A percentile compares a stretch with the other conserved stretches of the same genome.
Evolutionary conservation across 2,329 filamentous ascomycete species (phyloP).

Genomic region (Gaeumannomyces tritici): DNA sequence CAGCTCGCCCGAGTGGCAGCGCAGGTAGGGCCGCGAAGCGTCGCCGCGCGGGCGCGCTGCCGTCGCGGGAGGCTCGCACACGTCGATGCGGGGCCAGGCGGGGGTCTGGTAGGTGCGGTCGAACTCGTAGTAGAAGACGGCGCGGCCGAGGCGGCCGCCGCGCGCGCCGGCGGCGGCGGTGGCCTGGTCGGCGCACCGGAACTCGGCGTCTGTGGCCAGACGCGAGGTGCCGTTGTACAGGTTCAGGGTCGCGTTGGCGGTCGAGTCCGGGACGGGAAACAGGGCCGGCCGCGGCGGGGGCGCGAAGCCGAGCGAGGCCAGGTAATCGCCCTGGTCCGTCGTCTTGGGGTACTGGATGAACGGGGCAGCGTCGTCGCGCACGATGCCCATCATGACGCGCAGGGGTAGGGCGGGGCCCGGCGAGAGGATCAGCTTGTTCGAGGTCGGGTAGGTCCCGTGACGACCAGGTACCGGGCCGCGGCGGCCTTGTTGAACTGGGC

Average conservation of each 20-base stretch:
- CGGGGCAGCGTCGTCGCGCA: constrained; percentile 44
- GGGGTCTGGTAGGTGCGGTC: constrained; percentile 44
- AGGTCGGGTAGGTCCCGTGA: constrained; percentile 44
- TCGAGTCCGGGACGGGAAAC: constrained; percentile 37
- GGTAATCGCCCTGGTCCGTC: constrained; percentile 20
- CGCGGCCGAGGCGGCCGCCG: constrained; percentile 31
- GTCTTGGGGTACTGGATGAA: constrained; percentile 36
- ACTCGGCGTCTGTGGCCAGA: constrained; percentile 47
- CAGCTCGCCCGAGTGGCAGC: constrained; percentile 47
- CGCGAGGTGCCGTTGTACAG: constrained; percentile 45
- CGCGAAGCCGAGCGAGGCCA: constrained; percentile 20
- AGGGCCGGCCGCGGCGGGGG: constrained; percentile 25
- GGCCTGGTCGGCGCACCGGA: constrained; percentile 50
- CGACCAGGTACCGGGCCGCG: constrained; percentile 42
- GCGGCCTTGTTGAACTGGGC: constrained; percentile 34
- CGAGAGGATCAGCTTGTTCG: constrained; percentile 32
- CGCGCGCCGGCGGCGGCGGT: constrained; percentile 40
- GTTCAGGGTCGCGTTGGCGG: constrained; percentile 37
- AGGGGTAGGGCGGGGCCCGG: constrained; percentile 34
- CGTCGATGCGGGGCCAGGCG: constrained; percentile 42
- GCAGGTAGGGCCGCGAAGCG: constrained; percentile 34
- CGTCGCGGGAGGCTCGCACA: constrained; percentile 31
- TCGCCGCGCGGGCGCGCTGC: constrained; percentile 27
- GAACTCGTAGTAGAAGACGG: constrained; percentile 50
- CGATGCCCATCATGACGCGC: constrained; percentile 45